Conservation (phyloP, 768 basidiomycete genomes). For the Nidularia pulvinata region DNA sequence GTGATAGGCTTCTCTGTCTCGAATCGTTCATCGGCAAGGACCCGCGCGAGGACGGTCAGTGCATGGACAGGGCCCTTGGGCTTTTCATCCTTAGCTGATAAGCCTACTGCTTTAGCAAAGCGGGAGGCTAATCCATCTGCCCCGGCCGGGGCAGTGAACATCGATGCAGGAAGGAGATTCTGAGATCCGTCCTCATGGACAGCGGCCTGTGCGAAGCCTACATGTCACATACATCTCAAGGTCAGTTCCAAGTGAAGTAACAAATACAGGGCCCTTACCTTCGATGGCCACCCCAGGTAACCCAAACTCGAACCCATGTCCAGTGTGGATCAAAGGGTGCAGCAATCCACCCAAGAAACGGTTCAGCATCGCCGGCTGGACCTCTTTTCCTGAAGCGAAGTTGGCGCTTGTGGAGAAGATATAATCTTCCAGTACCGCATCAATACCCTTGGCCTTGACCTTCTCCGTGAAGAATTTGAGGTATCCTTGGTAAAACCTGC, state of each 20-base stretch:
- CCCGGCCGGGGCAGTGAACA: background rate
- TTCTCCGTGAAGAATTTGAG: constrained; percentile 49
- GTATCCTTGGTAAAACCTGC: constrained; percentile 62
- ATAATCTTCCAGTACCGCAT: constrained; percentile 54
- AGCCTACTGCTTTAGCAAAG: too few relatives aligned
- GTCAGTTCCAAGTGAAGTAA: background rate
- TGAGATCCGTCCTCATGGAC: constrained; percentile 28
- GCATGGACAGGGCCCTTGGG: constrained; percentile 31
- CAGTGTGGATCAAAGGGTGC: constrained; percentile 66
- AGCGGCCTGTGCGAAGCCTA: constrained; percentile 59
- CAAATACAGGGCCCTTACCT: constrained; percentile 32
- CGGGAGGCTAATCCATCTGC: background rate
- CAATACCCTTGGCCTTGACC: constrained; percentile 40
- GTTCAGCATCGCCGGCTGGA: constrained; percentile 55
- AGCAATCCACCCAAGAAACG: constrained; percentile 56
- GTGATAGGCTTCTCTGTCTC: constrained; percentile 9
- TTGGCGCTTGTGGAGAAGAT: constrained; percentile 57
- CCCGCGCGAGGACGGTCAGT: constrained; percentile 51
- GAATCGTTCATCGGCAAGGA: constrained; percentile 49
- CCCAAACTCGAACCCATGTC: constrained; percentile 62
- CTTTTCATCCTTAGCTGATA: background rate
- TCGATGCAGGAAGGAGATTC: constrained; percentile 5
- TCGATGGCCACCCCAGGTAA: constrained; percentile 60
- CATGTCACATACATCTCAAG: background rate
- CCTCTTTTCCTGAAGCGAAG: constrained; percentile 19